Conservation (phyloP, 495 filamentous ascomycete species). For the Talaromyces adpressus region DNA sequence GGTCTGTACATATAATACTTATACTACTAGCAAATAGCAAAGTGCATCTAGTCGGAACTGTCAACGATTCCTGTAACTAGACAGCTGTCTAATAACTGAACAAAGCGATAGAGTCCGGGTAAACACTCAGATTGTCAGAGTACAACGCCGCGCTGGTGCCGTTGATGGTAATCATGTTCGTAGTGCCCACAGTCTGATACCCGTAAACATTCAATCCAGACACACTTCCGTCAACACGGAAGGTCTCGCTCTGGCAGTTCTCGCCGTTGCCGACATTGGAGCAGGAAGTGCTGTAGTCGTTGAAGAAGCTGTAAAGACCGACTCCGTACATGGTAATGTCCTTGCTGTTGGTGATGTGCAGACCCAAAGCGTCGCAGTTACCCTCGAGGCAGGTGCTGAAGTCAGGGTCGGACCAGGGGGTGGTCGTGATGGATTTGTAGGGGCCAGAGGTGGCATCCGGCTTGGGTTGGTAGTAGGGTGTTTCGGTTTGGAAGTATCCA, state of each 20-base stretch:
- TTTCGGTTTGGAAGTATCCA: conserved; percentile 83
- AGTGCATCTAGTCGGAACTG: neutral
- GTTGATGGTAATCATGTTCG: conserved; percentile 28
- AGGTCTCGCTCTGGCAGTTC: conserved; percentile 48
- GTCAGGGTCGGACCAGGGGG: conserved; percentile 61
- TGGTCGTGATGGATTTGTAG: conserved; percentile 50
- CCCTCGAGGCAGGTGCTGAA: conserved; percentile 55
- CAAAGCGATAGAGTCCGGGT: conserved; percentile 38
- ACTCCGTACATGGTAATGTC: conserved; percentile 69
- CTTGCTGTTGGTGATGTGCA: conserved; percentile 64
- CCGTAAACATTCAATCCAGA: conserved; percentile 24
- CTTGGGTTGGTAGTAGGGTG: conserved; percentile 86
- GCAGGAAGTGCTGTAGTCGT: conserved; percentile 75
- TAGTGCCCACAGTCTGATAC: conserved; percentile 30
- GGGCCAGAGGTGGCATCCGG: conserved; percentile 62
- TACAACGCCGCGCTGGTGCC: conserved; percentile 34
- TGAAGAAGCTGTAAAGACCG: conserved; percentile 81
- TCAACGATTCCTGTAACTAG: neutral
- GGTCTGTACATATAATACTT: neutral
- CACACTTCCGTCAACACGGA: conserved; percentile 32
- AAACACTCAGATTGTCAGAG: conserved; percentile 43
- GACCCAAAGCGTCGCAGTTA: conserved; percentile 75
- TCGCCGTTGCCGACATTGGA: conserved; percentile 27
- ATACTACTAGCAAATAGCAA: neutral
- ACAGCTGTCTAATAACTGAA: conserved; percentile 15